A percentile compares a stretch with the other conserved stretches of the same genome.
phyloP scores from a whole-genome alignment of 768 basidiomycete genomes.

The Xerocomellus chrysenteron region DNA sequence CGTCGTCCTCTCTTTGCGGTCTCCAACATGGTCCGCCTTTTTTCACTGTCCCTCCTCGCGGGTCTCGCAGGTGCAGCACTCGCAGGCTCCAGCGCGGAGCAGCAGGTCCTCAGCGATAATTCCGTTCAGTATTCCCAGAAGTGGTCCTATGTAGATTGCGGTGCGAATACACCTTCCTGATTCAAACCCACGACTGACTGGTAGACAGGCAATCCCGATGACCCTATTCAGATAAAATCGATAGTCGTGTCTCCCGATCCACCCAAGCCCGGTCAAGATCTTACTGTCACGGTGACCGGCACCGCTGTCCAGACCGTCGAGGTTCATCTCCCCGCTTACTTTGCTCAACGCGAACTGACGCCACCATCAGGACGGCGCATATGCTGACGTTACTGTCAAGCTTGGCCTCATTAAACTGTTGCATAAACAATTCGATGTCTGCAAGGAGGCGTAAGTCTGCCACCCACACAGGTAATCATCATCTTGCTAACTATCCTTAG shows the following conservation, averaged over 20 bases:
- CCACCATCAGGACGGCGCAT: slow-evolving; percentile 77
- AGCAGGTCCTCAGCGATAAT: slow-evolving; percentile 32
- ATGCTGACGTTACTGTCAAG: slow-evolving; percentile 87
- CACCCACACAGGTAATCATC: background rate
- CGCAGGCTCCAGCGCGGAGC: slow-evolving; percentile 25
- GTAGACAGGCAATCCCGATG: slow-evolving; percentile 41
- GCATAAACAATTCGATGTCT: slow-evolving; percentile 80
- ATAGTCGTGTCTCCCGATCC: slow-evolving; percentile 82
- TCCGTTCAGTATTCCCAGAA: slow-evolving; percentile 38
- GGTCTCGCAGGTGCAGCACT: slow-evolving; percentile 24
- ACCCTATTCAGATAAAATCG: slow-evolving; percentile 64
- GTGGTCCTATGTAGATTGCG: slow-evolving; percentile 76
- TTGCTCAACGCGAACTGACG: slow-evolving; percentile 9
- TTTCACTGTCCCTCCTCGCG: slow-evolving; percentile 28
- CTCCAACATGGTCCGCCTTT: slow-evolving; percentile 32
- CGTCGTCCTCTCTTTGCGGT: slow-evolving; percentile 18
- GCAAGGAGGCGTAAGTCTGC: slow-evolving; percentile 84
- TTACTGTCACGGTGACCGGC: slow-evolving; percentile 83
- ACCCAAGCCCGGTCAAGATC: slow-evolving; percentile 79
- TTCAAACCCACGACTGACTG: slow-evolving; percentile 1
- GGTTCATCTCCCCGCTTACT: slow-evolving; percentile 41
- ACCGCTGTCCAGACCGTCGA: slow-evolving; percentile 57
- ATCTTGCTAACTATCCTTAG: slow-evolving; percentile 39
- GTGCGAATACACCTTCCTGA: slow-evolving; percentile 44
- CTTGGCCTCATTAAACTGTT: slow-evolving; percentile 92